Base-by-base conservation (phyloP, 192 early-diverging fungal species). In the Entomortierella lignicola region DNA sequence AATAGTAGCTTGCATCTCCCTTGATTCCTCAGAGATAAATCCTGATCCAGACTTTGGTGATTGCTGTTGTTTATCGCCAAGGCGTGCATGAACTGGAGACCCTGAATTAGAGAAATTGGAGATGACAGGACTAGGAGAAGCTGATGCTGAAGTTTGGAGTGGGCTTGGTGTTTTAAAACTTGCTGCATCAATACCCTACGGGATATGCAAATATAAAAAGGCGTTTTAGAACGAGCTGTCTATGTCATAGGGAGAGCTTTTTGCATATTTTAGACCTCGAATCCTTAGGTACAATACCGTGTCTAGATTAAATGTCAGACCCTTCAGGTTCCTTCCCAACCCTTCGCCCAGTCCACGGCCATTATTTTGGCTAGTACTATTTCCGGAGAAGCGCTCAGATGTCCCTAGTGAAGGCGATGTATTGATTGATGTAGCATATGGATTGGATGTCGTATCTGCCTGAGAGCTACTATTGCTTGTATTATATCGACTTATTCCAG, bases 401-500 rank as follows among this genome's bases (percentile, higher is more conserved):
- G 70, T 63, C 41, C 44, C 54, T 12, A 51, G 18, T 23, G 60
- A 58, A 0, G 70, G 70, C 11, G 70, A 72, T 20, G 25, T 13
- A 18, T n/a, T 51, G 26, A n/a, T 63, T 6, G 17, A 3, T 30
- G 61, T 31, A 1, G 61, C 32, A 52, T 51, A 63, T 0, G 48
- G 61, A 21, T 63, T 52, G 2, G 48, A 37, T 1, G 47, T 4
- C 23, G 48, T 8, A n/a, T 53, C 25, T 17, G 8, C 41, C 5
- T 8, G 18, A n/a, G 2, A 20, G 26, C 48, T 57, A 34, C 17
- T 63, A 37, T 37, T 37, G 34, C 10, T 37, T 4, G 34, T 37
- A 37, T 37, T 31, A 47, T 77, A 55, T 30, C 72, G 39, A 41
- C 34, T 77, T 13, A 77, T 61, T 2, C 72, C 72, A 0, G 72